Percentiles rank a stretch among this genome's conserved stretches.
phyloP scores from a whole-genome alignment of 306 rosid species.

The Pterocarpus santalinus region DNA sequence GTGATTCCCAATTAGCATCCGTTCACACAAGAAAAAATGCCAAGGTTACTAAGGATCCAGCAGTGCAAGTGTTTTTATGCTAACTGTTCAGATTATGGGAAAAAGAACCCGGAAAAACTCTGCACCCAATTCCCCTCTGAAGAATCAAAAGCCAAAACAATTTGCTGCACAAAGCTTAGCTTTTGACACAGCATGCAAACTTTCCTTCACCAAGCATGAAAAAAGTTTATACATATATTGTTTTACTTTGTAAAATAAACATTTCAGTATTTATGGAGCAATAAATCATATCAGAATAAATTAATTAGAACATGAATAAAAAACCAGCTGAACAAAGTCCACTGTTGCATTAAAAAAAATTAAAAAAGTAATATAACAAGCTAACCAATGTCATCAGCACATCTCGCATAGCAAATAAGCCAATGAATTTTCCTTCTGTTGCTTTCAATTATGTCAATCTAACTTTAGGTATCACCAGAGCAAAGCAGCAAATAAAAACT shows the following conservation, averaged over 20 bases:
- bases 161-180: slow-evolving; percentile 7
- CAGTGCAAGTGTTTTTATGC: background rate
- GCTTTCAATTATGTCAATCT: background rate
- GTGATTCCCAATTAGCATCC: background rate
- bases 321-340: background rate
- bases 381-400: background rate
- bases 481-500: slow-evolving; percentile 14
- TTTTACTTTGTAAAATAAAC: background rate
- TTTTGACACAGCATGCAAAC: slow-evolving; percentile 6
- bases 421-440: background rate
- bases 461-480: background rate
- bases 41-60: background rate
- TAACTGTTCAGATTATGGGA: background rate
- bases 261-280: background rate
- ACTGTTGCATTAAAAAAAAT: background rate
- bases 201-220: background rate
- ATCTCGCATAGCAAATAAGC: background rate
- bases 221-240: background rate
- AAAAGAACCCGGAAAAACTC: background rate
- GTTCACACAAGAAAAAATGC: slow-evolving; percentile 18
- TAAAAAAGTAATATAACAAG: background rate
- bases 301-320: background rate
- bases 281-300: slow-evolving; percentile 22
- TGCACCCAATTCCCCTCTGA: background rate
- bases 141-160: background rate